Base-by-base conservation (phyloP, 1,139 yeast species). In the Sugiyamaella japonica region DNA sequence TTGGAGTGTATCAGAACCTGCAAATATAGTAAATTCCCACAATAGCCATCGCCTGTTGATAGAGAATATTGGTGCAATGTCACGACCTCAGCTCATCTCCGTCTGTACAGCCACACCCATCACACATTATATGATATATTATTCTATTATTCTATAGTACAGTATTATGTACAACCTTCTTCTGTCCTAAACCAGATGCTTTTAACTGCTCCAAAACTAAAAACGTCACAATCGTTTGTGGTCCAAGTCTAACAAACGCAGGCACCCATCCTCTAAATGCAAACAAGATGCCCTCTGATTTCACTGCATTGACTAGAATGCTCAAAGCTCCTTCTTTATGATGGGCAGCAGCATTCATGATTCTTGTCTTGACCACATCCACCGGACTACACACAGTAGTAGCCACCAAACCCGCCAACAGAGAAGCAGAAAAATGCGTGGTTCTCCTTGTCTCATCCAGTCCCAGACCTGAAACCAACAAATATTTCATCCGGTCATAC, bases 201-300 rank as follows among this genome's bases (percentile, higher is more conserved):
- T 88, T 81, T 63, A 88, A 76, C 69, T 87, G 91, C 69, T 88
- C 95, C 59, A 88, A 78, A 1, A 84, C 95, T 61, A 89, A 73
- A 72, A 89, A 89, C 1, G 95, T 89, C 32, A 89, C 82, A 59
- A 89, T 87, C 0, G 97, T 89, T 64, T 89, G 95, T 31, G 96
- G 96, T 0, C 96, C 96, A 59, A 89, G 76, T 67, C 96, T 82
- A 8, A 89, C 81, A 68, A 89, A 89, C 29, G 95, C 84, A 32
- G 96, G 96, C 43, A 86, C 73, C 96, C 96, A 89, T 23, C 96
- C 96, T 70, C 96, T 78, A 70, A 89, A 89, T 84, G 88, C 82
- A 71, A 89, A 89, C 1, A 84, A 80, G 10, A 81, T 75, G 28
- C 96, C 96, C 71, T 89, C 96, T 20, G 68, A 74, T 61, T 78